phyloP scores from a whole-genome alignment of 805 yeast genomes.

The Saccharomycopsis sp. region DNA sequence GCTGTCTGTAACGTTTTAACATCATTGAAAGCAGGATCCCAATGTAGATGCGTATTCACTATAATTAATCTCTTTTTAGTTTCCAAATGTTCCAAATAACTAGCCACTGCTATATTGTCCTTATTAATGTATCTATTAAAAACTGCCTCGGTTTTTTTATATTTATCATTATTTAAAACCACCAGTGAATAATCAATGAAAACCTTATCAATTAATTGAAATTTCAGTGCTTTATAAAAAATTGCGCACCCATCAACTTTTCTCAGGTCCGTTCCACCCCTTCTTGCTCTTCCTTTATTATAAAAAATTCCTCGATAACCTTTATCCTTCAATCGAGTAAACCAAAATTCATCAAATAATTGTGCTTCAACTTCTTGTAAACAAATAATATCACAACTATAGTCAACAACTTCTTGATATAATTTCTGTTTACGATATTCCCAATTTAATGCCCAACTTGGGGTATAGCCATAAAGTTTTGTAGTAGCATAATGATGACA shows the following conservation, averaged over 20 bases:
- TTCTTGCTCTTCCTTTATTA: constrained; percentile 86
- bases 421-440: constrained; percentile 75
- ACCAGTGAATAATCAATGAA: constrained; percentile 77
- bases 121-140: constrained; percentile 94
- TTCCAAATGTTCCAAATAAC: constrained; percentile 63
- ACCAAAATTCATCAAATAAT: constrained; percentile 82
- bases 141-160: constrained; percentile 88
- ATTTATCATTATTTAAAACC: constrained; percentile 75
- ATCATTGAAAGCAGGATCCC: constrained; percentile 97
- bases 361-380: constrained; percentile 92
- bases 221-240: constrained; percentile 65
- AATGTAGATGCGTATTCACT: constrained; percentile 91
- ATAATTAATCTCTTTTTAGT: constrained; percentile 68
- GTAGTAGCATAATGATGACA: constrained; percentile 96
- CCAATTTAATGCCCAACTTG: constrained; percentile 97
- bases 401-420: constrained; percentile 60
- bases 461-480: constrained; percentile 87
- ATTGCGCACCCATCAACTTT: constrained; percentile 99
- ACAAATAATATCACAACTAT: constrained; percentile 73
- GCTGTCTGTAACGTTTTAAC: constrained; percentile 96
- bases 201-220: constrained; percentile 63
- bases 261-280: constrained; percentile 67
- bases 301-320: constrained; percentile 82
- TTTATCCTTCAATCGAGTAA: constrained; percentile 57
- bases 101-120: constrained; percentile 82